These are phyloP conservation scores for Lantana camara DNA, from an alignment of 257 asterid genomes.

Conservation along the genomic window DNA sequence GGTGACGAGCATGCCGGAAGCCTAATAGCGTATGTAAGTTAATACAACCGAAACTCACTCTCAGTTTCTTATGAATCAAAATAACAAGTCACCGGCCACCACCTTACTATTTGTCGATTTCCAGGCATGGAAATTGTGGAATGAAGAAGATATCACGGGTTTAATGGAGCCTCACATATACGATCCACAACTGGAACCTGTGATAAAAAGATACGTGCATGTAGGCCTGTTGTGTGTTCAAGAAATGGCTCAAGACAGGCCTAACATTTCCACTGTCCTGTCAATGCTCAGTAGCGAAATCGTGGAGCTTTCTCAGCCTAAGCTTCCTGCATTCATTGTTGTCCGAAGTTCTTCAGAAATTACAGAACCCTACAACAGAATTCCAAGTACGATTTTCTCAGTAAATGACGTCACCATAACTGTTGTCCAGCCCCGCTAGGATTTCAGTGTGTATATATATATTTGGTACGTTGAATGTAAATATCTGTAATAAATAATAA, in stretches of 20 bases:
- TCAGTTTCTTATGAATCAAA: too few species aligned
- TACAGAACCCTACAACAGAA: not conserved
- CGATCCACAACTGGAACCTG: constrained; percentile 5
- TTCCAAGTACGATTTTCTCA: not conserved
- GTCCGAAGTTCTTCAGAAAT: not conserved
- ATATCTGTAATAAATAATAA: too few species aligned
- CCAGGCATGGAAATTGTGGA: constrained; percentile 64
- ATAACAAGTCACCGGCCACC: too few species aligned
- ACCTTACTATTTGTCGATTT: not conserved
- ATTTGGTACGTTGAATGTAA: too few species aligned
- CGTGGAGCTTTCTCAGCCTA: constrained; percentile 36
- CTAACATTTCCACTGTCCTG: constrained; percentile 45
- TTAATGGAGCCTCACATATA: constrained; percentile 37
- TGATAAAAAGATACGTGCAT: constrained; percentile 38
- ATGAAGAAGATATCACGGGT: constrained; percentile 36
- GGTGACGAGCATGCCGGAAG: constrained; percentile 35
- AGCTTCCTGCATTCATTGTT: constrained; percentile 43
- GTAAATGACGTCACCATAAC: constrained; percentile 18
- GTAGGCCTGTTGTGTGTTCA: constrained; percentile 55
- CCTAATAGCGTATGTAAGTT: constrained; percentile 47
- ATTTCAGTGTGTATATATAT: too few species aligned
- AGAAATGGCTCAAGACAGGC: constrained; percentile 44
- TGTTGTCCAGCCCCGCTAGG: constrained; percentile 17
- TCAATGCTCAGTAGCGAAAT: constrained; percentile 51
- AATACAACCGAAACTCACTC: too few species aligned